Evolutionary conservation across 306 rosid species (phyloP).

Genomic region (Castanopsis chinensis): DNA sequence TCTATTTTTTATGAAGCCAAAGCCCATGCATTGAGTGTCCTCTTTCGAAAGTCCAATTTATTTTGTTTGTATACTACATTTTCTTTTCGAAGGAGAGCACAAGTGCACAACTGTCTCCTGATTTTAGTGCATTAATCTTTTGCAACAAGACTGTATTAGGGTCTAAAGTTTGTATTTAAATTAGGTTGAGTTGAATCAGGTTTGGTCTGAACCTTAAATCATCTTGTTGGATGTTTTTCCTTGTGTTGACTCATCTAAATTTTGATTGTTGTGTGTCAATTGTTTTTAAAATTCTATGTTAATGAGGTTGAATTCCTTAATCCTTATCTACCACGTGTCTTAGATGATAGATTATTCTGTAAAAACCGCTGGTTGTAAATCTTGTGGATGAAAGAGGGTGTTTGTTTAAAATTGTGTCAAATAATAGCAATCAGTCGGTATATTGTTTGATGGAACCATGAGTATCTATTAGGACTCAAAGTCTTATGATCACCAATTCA

Average conservation of each 20-base stretch:
- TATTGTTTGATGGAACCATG: background rate
- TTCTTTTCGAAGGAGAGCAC: too few relatives aligned
- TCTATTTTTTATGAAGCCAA: too few relatives aligned
- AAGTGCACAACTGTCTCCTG: too few relatives aligned
- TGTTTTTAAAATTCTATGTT: too few relatives aligned
- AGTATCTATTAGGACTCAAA: conserved; percentile 9
- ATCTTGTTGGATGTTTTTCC: background rate
- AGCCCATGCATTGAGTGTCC: too few relatives aligned
- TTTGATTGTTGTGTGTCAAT: background rate
- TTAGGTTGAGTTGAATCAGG: background rate
- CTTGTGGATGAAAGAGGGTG: background rate
- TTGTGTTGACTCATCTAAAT: background rate
- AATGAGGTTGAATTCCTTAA: too few relatives aligned
- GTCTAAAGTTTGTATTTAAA: background rate
- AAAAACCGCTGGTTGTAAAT: background rate
- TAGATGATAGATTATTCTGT: background rate
- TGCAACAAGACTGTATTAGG: background rate
- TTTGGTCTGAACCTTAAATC: background rate
- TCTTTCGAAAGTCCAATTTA: too few relatives aligned
- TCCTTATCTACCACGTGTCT: too few relatives aligned
- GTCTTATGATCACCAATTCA: background rate
- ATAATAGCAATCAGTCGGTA: background rate
- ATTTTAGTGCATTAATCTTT: background rate
- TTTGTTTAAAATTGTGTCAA: background rate
- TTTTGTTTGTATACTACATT: too few relatives aligned